phyloP scores from a whole-genome alignment of 208 protist species.

The Kentomonas sorsogonicus region DNA sequence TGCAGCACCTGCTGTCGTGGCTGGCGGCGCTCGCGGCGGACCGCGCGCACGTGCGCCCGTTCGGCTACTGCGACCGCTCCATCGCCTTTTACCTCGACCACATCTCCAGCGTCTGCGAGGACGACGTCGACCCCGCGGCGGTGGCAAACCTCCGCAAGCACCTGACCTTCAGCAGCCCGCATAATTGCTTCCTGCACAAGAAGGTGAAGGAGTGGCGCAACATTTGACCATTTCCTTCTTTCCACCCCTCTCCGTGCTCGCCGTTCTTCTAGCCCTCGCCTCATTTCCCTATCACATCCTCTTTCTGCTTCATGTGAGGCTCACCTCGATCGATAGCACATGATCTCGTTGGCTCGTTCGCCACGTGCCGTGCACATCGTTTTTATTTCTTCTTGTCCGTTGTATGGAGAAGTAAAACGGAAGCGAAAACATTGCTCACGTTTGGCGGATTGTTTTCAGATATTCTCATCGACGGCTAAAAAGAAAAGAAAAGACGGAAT shows the following conservation, averaged over 20 bases:
- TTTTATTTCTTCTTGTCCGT: too few relatives aligned
- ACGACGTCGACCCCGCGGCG: constrained; percentile 23
- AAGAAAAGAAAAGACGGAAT: too few relatives aligned
- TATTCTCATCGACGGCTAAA: too few relatives aligned
- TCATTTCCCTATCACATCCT: too few relatives aligned
- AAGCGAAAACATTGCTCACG: neutral
- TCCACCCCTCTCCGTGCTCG: too few relatives aligned
- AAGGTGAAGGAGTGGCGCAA: constrained; percentile 35
- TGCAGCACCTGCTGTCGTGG: constrained; percentile 51
- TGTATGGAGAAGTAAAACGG: constrained; percentile 2
- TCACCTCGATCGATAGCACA: too few relatives aligned
- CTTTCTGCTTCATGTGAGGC: too few relatives aligned
- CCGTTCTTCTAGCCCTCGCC: too few relatives aligned
- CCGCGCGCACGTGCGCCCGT: constrained; percentile 28
- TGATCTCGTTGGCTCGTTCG: too few relatives aligned
- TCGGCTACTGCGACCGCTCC: constrained; percentile 45
- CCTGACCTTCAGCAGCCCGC: neutral
- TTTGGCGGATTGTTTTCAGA: too few relatives aligned
- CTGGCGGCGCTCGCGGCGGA: constrained; percentile 39
- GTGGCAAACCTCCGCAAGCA: constrained; percentile 4
- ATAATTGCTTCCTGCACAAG: constrained; percentile 29
- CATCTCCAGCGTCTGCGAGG: constrained; percentile 34
- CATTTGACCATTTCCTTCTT: too few relatives aligned
- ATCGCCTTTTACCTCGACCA: constrained; percentile 27
- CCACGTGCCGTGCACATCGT: too few relatives aligned